Evolutionary conservation across 139 green algal genomes (phyloP), one percentile per base, ranked within the genome.

Genomic region (Yamagishiella unicocca): DNA sequence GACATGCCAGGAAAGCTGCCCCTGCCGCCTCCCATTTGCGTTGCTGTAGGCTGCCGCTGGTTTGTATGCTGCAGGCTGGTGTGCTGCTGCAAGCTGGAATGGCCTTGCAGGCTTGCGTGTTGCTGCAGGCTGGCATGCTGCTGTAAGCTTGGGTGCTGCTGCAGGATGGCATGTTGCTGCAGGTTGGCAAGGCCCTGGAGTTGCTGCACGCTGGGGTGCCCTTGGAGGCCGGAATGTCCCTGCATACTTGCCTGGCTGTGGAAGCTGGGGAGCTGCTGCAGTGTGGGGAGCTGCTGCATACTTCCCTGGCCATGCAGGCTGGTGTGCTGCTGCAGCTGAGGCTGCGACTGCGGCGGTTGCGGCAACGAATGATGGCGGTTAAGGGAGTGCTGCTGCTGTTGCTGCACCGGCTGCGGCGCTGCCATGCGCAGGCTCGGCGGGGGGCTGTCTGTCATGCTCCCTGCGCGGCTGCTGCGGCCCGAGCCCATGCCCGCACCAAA

Each of bases 401-500:
- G 80, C 43, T 78, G 80, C 62, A 43, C 14, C 17, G 42, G 43
- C 73, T 53, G 2, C 29, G 29, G 55, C 42, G 72, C 24, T 4
- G n/a, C 22, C 70, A 66, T 40, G 46, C 76, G 73, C 54, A 72
- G 14, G 53, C 61, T 90, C 42, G 61, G 86, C 50, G 71, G 62
- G 22, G 78, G 84, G n/a, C 54, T 85, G 75, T 89, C 76, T 37
- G 80, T 90, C 42, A 90, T 82, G 35, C 73, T 80, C n/a, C 83
- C 86, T 0, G 83, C 86, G 12, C 83, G 43, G 50, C 53, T 68
- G 55, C 86, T 88, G 37, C 83, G 78, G 9, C 72, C 64, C 31
- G 70, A 82, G 22, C 86, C 46, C 55, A 89, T 88, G 64, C 72
- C 61, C 4, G 75, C 68, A 37, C 70, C 78, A 46, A 85, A 85